Evolutionary conservation across 2,329 filamentous ascomycete genomes (phyloP), one percentile per base, ranked within the genome.

Genomic region (Cercospora sp.): DNA sequence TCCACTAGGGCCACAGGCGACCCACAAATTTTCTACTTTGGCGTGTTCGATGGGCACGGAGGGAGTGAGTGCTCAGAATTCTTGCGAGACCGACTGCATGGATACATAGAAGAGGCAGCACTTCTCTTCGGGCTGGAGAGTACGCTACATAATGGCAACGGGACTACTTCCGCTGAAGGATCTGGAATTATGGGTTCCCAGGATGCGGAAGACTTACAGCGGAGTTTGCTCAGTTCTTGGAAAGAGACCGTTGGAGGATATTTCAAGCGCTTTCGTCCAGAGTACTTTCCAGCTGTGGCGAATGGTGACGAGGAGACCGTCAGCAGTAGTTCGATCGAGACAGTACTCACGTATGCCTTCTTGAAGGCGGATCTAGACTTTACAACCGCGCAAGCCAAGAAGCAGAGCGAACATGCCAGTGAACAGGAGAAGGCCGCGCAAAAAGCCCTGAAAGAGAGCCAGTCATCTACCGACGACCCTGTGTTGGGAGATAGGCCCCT

Each of bases 1-100:
- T 92, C 92, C 5, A 91, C 92, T 67, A 91, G 90, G 71, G 88
- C 91, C 1, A 91, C 88, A 70, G 94, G 94, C 2, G 94, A 98
- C 77, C 94, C 94, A 1, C 94, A 98, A 78, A 90, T 98, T 36
- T 99, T 99, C 80, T 99, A 98, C 80, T 99, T 97, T 84, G 94
- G 88, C 1, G 89, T 98, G 1, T 99, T 98, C 76, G 95, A 99
- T 79, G 95, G 95, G 2, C 95, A 99, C 81, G 95, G 95, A 9
- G 95, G 95, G 20, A 87, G 84, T 20, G 91, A 97, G 78, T 98
- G 95, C 79, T 93, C 93, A 68, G 89, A 90, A 18, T 98, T 97
- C 74, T 80, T 98, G 72, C 86, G 89, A 67, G 92, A 97, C 68
- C 88, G 91, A 76, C 82, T 99, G 68, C 95, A 97, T 78, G 87